Evolutionary conservation across 768 basidiomycete genomes (phyloP), one percentile per base, ranked within the genome.

Genomic region (Candolleomyces eurysporus): DNA sequence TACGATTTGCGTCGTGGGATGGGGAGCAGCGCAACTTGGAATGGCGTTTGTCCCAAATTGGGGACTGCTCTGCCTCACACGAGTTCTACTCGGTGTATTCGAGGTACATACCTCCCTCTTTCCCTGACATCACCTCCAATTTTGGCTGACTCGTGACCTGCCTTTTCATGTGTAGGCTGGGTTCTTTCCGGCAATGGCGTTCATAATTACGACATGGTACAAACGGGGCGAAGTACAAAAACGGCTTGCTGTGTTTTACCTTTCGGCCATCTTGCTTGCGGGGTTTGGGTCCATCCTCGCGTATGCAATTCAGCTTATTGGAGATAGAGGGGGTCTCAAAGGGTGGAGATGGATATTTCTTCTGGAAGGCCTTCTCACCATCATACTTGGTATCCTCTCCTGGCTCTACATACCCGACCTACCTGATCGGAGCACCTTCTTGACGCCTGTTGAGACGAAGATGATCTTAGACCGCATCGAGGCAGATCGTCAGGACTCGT

Each of bases 271-370:
- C 11, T 6, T 59, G 51, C 4, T n/a, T 6, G 13, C 2, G 7
- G 52, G 45, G 32, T 66, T 42, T 55, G 16, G 21, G 5, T 39
- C 52, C 49, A 58, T 63, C 39, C 42, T 50, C 61, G 80, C 80
- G 3, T 82, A 79, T 61, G 73, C 63, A 19, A 69, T 82, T 48
- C 77, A 75, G 64, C 68, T 75, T 9, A 70, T 83, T 9, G 71
- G 76, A 59, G 79, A 79, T 6, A 75, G 66, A 64, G 67, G 70
- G 22, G 72, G 75, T 32, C 71, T 81, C 36, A 73, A 74, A 17
- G 80, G 81, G 26, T 82, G 82, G 82, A 72, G 75, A 51, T 83
- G 80, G 79, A 82, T 83, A 60, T 82, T 82, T 57, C 80, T 81
- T 49, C 76, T 81, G 26, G 82, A 83, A 68, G 81, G 82, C 9